Evolutionary conservation across 129 eudicot species (phyloP), one percentile per base, ranked within the genome.

Genomic region (Lonicera japonica): DNA sequence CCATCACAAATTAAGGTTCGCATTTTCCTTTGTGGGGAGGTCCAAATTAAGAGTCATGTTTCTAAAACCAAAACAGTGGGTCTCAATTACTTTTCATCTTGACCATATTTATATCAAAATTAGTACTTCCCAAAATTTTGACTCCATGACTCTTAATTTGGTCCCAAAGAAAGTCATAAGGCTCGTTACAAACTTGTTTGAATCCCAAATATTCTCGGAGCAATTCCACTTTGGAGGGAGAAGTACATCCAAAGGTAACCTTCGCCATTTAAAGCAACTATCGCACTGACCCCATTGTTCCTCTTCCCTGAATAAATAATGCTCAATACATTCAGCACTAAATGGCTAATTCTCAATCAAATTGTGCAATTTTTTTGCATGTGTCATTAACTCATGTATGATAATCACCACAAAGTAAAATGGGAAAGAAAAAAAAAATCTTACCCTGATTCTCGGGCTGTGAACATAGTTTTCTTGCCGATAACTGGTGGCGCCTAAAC

Each of bases 281-380:
- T 92, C 99, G 70, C 99, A 92, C 61, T 85, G 95, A 69, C 77
- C 96, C 95, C 95, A 82, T 70, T 94, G 99, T 63, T 83, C 96
- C 72, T 78, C 85, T 63, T 82, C 81, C 71, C 99, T 88, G 81
- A 8, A 75, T 6, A 68, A 29, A 58, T n/a, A 36, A 34, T 18
- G 46, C 52, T 25, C 22, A 2, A 58, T 45, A 52, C 11, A 45
- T 56, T 66, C 61, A 77, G 67, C 3, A 57, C 8, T 17, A 24
- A 11, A 47, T 36, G 36, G 14, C 52, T 20, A 17, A 4, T 20
- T 38, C 43, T 10, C 43, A 38, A 38, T 38, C 43, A 14, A 43
- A 43, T 4, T 29, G 36, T 29, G 36, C 36, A 29, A 29, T 29
- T 29, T 29, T 29, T 29, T 29, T 29, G 36, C 36, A 6, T 29